Base-by-base conservation (phyloP, 2,329 filamentous ascomycete species). In the Pseudofabraea citricarpa region DNA sequence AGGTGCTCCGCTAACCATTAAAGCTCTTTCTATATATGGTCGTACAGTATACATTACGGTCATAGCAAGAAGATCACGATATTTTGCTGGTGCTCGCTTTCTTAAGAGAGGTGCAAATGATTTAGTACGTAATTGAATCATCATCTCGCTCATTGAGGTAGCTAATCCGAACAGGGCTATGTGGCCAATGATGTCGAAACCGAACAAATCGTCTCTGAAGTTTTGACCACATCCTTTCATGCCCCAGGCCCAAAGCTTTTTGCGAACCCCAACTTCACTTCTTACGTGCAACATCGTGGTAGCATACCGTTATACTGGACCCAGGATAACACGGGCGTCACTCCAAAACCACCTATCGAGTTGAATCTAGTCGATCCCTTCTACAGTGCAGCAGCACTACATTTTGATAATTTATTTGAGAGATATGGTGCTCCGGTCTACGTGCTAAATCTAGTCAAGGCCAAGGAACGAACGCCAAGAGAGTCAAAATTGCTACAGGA, bases 151-250 rank as follows among this genome's bases (percentile, higher is more conserved):
- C 19, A 19, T 18, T 27, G 27, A 15, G 9, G 15, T 22, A 9
- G 8, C 16, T n/a, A 18, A 21, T 39, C 40, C 54, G 53, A 29
- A 4, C 36, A 73, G 61, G 91, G 93, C 12, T 95, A 95, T 61
- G 93, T 98, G 43, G 94, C 93, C 41, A 98, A 98, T 60, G 94
- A 98, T 64, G 93, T 98, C 19, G 94, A 98, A 66, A 97, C 93
- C 1, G 93, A 98, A 65, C 93, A 98, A 63, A 96, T 98, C 47
- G 90, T 98, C 5, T 93, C 90, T 1, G 93, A 98, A 61, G 88
- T 90, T 56, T 72, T 91, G 40, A 96, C 90, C 0, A 98, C 93
- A 1, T 96, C 93, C 0, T 96, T 98, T 55, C 93, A 98, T 67
- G 85, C 87, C 3, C 89, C 93, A 4, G 91, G 90, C 0, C 87